Evolutionary conservation across 371 early-diverging fungal genomes (phyloP).

Genomic region (Rhizopus delemar): DNA sequence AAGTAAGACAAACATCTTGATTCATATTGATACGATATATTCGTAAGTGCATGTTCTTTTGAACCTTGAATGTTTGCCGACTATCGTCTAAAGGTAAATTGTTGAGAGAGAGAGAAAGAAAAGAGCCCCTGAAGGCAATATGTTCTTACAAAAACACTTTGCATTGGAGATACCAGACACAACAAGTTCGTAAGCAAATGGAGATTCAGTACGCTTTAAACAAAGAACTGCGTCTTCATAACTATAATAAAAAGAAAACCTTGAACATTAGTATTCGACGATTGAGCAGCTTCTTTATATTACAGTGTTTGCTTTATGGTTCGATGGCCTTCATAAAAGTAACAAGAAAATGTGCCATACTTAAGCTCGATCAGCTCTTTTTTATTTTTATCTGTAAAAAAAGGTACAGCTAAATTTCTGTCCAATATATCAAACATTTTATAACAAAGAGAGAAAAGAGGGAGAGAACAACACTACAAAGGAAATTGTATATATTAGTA

Average conservation of each 20-base stretch:
- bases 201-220: background rate
- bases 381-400: background rate
- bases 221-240: background rate
- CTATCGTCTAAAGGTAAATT: background rate
- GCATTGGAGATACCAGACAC: background rate
- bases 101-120: background rate
- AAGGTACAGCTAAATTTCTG: background rate
- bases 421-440: slow-evolving; percentile 5
- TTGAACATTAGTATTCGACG: background rate
- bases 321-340: background rate
- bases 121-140: background rate
- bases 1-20: slow-evolving; percentile 2
- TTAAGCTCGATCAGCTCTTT: background rate
- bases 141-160: background rate
- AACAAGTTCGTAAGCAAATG: slow-evolving; percentile 1
- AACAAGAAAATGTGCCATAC: background rate
- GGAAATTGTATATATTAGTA: too few relatives aligned
- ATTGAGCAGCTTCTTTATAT: background rate
- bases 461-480: background rate
- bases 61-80: background rate
- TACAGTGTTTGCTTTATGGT: background rate
- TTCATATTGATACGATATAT: slow-evolving; percentile 5
- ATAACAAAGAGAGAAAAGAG: background rate
- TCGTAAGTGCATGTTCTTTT: background rate
- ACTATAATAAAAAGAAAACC: background rate